Percentiles rank a stretch among this genome's conserved stretches.
Evolutionary conservation across 805 yeast genomes (phyloP).

Genomic region (Saccharomycopsis babjevae): DNA sequence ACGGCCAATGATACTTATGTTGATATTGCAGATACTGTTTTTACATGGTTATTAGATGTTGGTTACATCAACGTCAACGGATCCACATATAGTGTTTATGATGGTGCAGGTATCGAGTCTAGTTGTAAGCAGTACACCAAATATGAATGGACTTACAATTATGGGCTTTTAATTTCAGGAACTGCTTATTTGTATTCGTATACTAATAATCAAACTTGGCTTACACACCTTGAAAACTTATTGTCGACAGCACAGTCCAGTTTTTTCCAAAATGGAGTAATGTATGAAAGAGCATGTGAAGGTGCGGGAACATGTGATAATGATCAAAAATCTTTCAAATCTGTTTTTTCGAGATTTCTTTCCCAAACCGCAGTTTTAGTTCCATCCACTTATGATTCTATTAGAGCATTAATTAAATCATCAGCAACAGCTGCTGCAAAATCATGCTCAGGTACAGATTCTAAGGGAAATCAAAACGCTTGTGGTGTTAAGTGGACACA

Average conservation of each 20-base stretch:
- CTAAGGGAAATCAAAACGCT: slow-evolving; percentile 4
- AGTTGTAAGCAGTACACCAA: slow-evolving; percentile 42
- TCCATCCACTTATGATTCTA: slow-evolving; percentile 40
- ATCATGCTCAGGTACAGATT: slow-evolving; percentile 70
- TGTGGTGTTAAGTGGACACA: slow-evolving; percentile 70
- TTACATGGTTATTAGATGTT: slow-evolving; percentile 58
- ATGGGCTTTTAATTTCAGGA: slow-evolving; percentile 60
- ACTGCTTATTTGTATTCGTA: slow-evolving; percentile 57
- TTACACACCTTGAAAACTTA: slow-evolving; percentile 38
- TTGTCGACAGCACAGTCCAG: slow-evolving; percentile 36
- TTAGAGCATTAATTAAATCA: slow-evolving; percentile 36
- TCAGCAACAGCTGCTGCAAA: slow-evolving; percentile 65
- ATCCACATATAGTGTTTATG: slow-evolving; percentile 20
- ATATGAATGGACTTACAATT: slow-evolving; percentile 68
- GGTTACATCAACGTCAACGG: slow-evolving; percentile 34
- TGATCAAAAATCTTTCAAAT: slow-evolving; percentile 70
- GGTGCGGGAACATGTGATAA: slow-evolving; percentile 45
- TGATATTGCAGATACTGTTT: slow-evolving; percentile 64
- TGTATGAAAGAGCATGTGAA: slow-evolving; percentile 71
- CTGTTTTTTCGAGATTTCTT: slow-evolving; percentile 53
- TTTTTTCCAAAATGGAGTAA: slow-evolving; percentile 39
- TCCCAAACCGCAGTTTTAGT: slow-evolving; percentile 54
- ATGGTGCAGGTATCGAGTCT: slow-evolving; percentile 39
- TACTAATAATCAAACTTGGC: slow-evolving; percentile 52
- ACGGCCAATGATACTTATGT: slow-evolving; percentile 61